A percentile compares a stretch with the other conserved stretches of the same genome.
phyloP scores from a whole-genome alignment of 345 rosid species.

The Lumnitzera littorea region DNA sequence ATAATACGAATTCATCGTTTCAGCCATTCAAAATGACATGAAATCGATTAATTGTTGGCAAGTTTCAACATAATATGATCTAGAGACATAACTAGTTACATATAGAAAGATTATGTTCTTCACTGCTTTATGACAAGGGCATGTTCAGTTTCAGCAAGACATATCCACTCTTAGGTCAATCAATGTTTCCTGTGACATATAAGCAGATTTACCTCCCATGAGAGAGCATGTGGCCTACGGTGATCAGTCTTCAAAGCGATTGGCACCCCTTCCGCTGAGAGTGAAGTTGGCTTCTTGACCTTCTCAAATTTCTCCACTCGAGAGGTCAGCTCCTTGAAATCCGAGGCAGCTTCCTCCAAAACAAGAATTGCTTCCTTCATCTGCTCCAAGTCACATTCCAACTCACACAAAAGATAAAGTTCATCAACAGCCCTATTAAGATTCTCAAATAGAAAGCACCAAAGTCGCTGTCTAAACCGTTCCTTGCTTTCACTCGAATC shows the following conservation, averaged over 20 bases:
- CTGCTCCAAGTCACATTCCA: slow-evolving; percentile 68
- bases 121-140: no score
- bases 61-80: no score
- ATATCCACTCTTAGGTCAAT: no score
- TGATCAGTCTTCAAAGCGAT: slow-evolving; percentile 50
- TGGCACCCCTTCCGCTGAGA: slow-evolving; percentile 30
- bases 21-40: no score
- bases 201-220: slow-evolving; percentile 63
- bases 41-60: no score
- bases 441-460: slow-evolving; percentile 82
- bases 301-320: slow-evolving; percentile 63
- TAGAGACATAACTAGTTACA: no score
- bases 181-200: no score
- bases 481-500: slow-evolving; percentile 63
- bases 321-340: slow-evolving; percentile 48
- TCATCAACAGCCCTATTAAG: slow-evolving; percentile 78
- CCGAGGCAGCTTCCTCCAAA: slow-evolving; percentile 66
- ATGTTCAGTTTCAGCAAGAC: no score
- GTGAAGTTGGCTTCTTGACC: slow-evolving; percentile 41
- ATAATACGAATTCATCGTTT: no score
- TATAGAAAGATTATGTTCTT: no score
- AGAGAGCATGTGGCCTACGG: slow-evolving; percentile 79
- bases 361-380: slow-evolving; percentile 79
- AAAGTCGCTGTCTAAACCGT: slow-evolving; percentile 67
- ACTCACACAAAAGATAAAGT: slow-evolving; percentile 70